Base-by-base conservation (phyloP, 202 grass and related monocot genomes). In the Thinopyrum obtusiflorum region DNA sequence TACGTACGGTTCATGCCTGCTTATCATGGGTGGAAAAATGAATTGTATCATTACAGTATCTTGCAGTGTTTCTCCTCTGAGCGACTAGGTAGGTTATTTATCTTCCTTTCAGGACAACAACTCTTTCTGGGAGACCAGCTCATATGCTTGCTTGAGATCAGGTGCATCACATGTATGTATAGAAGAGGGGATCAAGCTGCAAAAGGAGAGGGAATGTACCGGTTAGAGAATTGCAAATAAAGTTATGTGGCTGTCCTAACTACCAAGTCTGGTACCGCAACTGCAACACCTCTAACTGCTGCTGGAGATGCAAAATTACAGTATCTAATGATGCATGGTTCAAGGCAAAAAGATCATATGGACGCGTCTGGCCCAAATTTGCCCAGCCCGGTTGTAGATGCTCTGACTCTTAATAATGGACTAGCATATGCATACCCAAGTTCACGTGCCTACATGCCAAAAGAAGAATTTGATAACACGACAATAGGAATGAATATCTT, bases 21-120 rank as follows among this genome's bases (percentile, higher is more conserved):
- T 65, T 49, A 73, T 28, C 73, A 86, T 35, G 12, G 24, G 20
- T 60, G 15, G 27, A 31, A 12, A 57, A 88, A 66, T 57, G 76
- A 85, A 84, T 57, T 2, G 77, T 87, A 77, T 77, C 25, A 83
- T 51, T 85, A 77, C 18, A 82, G 23, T 40, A 20, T 71, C 21
- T 66, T 20, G 60, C 20, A 68, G 24, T 51, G 62, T 36, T 80
- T 80, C 25, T 74, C 78, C 83, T 51, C 9, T 25, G 18, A 67
- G 27, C 8, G n/a, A 60, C 32, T 3, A 83, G 32, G 25, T 3
- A 66, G 25, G 20, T 23, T 73, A 75, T 61, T 73, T 46, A 40
- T 81, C 18, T 7, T 4, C 65, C 44, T 1, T 39, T 42, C n/a
- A 36, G 47, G 55, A 5, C 4, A 53, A 12, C 47, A 18, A 87